These are phyloP conservation scores for Leucoagaricus sp. DNA, from an alignment of 1,284 basidiomycete genomes.

Conservation along the genomic window DNA sequence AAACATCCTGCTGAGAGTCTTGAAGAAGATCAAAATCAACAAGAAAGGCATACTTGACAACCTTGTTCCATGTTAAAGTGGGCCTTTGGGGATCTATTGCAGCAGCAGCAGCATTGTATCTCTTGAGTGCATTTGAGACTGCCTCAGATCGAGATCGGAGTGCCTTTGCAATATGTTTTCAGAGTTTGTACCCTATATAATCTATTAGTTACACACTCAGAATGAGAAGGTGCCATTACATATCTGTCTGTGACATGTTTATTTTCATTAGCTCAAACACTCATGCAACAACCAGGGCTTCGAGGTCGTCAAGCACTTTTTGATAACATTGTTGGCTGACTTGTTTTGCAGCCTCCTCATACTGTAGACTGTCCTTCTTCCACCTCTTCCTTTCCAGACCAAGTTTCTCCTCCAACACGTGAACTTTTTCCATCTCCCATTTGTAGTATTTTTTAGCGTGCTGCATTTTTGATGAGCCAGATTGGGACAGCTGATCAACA, in stretches of 20 bases:
- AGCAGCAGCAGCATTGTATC: conserved; percentile 22
- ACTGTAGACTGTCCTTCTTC: too few species aligned
- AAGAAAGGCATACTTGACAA: conserved; percentile 30
- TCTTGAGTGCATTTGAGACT: conserved; percentile 18
- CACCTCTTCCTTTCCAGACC: too few species aligned
- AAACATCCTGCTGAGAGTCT: conserved; percentile 29
- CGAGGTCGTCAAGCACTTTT: not conserved
- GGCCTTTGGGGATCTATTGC: conserved; percentile 15
- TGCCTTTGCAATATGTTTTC: conserved; percentile 24
- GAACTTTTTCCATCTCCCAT: too few species aligned
- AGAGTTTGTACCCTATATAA: conserved; percentile 29
- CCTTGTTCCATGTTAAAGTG: conserved; percentile 25
- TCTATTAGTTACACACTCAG: not conserved
- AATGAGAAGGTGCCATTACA: too few species aligned
- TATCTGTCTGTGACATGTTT: not conserved
- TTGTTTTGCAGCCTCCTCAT: too few species aligned
- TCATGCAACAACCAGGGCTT: not conserved
- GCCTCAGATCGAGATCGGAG: conserved; percentile 23
- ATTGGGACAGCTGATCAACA: too few species aligned
- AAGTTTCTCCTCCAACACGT: too few species aligned
- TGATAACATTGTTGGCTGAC: not conserved
- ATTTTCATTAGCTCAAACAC: conserved; percentile 12
- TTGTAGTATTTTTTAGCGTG: too few species aligned
- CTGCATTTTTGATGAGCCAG: too few species aligned
- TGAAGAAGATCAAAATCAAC: conserved; percentile 35